phyloP scores from a whole-genome alignment of 345 rosid genomes.

The Nephelium lappaceum region DNA sequence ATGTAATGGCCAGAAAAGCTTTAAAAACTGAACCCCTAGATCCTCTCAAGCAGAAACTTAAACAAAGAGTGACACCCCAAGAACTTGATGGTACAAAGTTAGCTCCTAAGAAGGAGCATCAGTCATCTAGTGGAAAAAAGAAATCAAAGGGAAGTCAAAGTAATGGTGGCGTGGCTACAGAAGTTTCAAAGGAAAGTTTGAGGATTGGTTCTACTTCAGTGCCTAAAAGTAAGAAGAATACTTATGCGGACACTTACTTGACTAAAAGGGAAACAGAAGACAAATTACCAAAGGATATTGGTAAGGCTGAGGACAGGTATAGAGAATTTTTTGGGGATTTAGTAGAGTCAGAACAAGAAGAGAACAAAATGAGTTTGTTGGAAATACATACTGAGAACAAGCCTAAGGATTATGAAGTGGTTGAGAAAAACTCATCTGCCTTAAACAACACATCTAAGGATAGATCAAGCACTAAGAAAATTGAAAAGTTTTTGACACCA shows the following conservation, averaged over 20 bases:
- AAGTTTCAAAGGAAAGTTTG: slow-evolving; percentile 44
- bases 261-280: slow-evolving; percentile 49
- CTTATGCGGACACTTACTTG: slow-evolving; percentile 30
- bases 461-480: slow-evolving; percentile 42
- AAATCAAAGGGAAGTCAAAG: slow-evolving; percentile 52
- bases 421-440: slow-evolving; percentile 42
- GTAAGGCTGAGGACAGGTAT: slow-evolving; percentile 59
- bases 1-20: slow-evolving; percentile 46
- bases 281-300: slow-evolving; percentile 47
- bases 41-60: slow-evolving; percentile 45
- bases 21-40: slow-evolving; percentile 38
- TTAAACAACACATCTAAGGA: slow-evolving; percentile 41
- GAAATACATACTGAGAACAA: slow-evolving; percentile 37
- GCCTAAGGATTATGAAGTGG: slow-evolving; percentile 38
- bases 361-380: slow-evolving; percentile 41
- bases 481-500: slow-evolving; percentile 30
- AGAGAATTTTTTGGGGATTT: slow-evolving; percentile 81
- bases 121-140: slow-evolving; percentile 49
- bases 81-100: slow-evolving; percentile 46
- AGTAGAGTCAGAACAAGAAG: slow-evolving; percentile 60
- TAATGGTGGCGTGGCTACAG: slow-evolving; percentile 34
- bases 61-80: slow-evolving; percentile 38
- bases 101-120: slow-evolving; percentile 49
- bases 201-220: slow-evolving; percentile 42
- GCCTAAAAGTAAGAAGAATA: slow-evolving; percentile 52